Evolutionary conservation across 1,284 basidiomycete genomes (phyloP).

Genomic region (Wolfiporia cocos): DNA sequence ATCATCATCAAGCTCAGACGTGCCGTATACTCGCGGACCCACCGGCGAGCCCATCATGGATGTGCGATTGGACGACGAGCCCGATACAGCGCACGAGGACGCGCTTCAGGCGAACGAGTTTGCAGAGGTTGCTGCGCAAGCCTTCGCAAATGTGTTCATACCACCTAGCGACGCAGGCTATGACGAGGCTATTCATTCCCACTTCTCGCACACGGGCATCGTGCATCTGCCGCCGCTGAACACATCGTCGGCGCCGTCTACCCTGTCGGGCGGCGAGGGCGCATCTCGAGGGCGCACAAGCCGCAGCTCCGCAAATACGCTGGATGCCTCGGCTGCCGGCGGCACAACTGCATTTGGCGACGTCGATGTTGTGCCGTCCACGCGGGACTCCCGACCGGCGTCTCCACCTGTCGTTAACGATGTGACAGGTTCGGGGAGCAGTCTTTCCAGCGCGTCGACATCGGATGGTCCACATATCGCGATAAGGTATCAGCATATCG

Average conservation of each 20-base stretch:
- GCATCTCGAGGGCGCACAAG: constrained; percentile 16
- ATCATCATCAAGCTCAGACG: constrained; percentile 3
- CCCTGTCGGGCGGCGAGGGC: constrained; percentile 11
- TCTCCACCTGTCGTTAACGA: constrained; percentile 6
- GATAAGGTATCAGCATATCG: constrained; percentile 61
- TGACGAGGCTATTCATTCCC: constrained; percentile 6
- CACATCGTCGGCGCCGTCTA: constrained; percentile 12
- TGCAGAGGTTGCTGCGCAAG: constrained; percentile 24
- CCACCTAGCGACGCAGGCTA: constrained; percentile 1
- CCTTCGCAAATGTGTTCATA: constrained; percentile 15
- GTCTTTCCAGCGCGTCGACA: constrained; percentile 10
- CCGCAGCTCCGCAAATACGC: constrained; percentile 1
- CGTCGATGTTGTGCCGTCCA: constrained; percentile 14
- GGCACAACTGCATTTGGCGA: constrained; percentile 5
- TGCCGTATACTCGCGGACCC: constrained; percentile 14
- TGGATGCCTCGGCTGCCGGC: not conserved
- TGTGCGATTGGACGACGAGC: not conserved
- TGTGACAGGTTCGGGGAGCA: constrained; percentile 8
- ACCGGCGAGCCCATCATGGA: constrained; percentile 14
- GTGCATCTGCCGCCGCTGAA: constrained; percentile 42
- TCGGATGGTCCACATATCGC: constrained; percentile 34
- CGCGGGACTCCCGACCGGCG: constrained; percentile 11
- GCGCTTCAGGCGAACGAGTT: constrained; percentile 24
- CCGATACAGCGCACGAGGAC: constrained; percentile 12
- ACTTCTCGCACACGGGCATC: constrained; percentile 40